phyloP scores from a whole-genome alignment of 2,329 filamentous ascomycete genomes.

The Epichloe gansuensis region DNA sequence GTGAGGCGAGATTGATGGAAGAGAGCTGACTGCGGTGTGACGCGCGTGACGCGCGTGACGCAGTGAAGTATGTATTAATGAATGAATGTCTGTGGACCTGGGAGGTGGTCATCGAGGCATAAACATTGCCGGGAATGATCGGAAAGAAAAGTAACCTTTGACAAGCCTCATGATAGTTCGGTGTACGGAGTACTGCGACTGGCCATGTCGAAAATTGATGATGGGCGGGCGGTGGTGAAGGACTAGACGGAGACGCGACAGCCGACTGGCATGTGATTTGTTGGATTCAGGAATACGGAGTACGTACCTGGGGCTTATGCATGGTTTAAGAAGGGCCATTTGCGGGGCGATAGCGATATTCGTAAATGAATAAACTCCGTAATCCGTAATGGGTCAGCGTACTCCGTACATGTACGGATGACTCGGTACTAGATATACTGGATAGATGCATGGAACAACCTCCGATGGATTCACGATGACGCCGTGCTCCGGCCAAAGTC shows the following conservation, averaged over 20 bases:
- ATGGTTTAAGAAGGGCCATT: background rate
- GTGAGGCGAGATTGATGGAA: slow-evolving; percentile 1
- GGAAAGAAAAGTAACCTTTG: background rate
- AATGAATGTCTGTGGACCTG: background rate
- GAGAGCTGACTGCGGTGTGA: background rate
- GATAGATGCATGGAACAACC: background rate
- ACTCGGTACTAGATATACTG: background rate
- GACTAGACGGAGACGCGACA: background rate
- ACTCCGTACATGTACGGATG: no score
- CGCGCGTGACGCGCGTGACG: background rate
- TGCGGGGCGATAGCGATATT: no score
- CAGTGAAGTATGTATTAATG: background rate
- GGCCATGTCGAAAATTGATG: no score
- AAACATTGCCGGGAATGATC: slow-evolving; percentile 1
- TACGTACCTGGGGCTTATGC: background rate
- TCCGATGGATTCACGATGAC: background rate
- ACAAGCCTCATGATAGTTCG: background rate
- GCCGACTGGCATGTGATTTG: slow-evolving; percentile 4
- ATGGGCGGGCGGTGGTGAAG: no score
- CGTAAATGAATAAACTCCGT: background rate
- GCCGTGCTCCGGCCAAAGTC: background rate
- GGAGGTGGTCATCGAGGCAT: background rate
- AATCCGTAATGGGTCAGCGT: background rate
- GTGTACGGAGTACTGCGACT: no score
- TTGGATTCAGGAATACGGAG: background rate